A percentile compares a stretch with the other conserved stretches of the same genome.
phyloP scores from a whole-genome alignment of 108 stramenopile genomes.

The Nitzschia sp. region DNA sequence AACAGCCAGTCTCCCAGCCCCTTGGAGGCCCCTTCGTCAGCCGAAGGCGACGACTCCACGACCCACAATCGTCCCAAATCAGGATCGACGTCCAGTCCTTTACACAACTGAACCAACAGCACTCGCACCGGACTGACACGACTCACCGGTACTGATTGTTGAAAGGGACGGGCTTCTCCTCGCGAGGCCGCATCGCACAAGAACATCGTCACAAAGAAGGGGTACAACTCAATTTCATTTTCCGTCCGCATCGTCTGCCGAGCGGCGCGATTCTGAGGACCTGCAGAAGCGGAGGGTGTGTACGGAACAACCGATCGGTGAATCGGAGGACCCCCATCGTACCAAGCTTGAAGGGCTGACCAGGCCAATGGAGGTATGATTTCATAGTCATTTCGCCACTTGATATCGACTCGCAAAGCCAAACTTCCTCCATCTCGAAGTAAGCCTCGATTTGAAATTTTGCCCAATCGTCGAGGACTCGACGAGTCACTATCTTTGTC shows the following conservation, averaged over 20 bases:
- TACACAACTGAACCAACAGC: slow-evolving; percentile 67
- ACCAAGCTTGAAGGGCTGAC: slow-evolving; percentile 89
- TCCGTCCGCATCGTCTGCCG: slow-evolving; percentile 33
- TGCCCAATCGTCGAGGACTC: slow-evolving; percentile 43
- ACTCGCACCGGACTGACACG: slow-evolving; percentile 66
- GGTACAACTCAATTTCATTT: slow-evolving; percentile 86
- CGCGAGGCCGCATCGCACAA: slow-evolving; percentile 72
- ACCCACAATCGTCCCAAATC: slow-evolving; percentile 74
- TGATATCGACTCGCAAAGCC: slow-evolving; percentile 63
- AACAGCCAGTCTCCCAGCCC: slow-evolving; percentile 56
- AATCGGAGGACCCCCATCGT: slow-evolving; percentile 91
- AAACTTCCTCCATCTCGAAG: slow-evolving; percentile 75
- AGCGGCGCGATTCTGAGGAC: slow-evolving; percentile 8
- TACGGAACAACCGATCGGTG: slow-evolving; percentile 77
- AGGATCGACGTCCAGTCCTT: slow-evolving; percentile 70
- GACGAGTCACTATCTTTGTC: slow-evolving; percentile 17
- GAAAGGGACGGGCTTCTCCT: slow-evolving; percentile 85
- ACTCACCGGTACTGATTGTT: slow-evolving; percentile 77
- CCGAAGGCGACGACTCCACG: slow-evolving; percentile 27
- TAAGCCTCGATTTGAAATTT: slow-evolving; percentile 73
- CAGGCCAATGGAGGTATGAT: slow-evolving; percentile 81
- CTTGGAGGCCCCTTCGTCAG: not conserved
- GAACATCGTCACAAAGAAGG: slow-evolving; percentile 81
- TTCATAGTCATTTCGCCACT: slow-evolving; percentile 82
- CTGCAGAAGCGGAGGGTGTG: slow-evolving; percentile 18